These are phyloP conservation scores for Trifolium repens DNA, from an alignment of 306 rosid species.

Conservation along the genomic window DNA sequence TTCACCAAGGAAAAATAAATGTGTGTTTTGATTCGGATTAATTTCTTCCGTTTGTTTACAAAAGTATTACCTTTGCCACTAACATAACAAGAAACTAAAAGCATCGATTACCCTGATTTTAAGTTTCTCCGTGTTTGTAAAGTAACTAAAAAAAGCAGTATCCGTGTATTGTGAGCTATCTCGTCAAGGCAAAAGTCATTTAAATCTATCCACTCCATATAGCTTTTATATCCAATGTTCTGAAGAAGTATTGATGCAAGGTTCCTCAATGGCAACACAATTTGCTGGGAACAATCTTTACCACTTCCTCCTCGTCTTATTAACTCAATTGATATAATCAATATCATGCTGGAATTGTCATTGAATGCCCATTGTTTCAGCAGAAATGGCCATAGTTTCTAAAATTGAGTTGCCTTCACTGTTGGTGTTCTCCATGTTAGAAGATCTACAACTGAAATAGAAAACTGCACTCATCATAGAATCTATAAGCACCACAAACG, in stretches of 20 bases:
- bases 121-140: constrained; percentile 31
- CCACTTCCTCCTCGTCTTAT: constrained; percentile 45
- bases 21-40: constrained; percentile 32
- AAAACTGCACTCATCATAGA: constrained; percentile 91
- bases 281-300: constrained; percentile 39
- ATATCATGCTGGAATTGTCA: constrained; percentile 49
- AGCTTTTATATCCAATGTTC: constrained; percentile 29
- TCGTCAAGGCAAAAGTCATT: constrained; percentile 40
- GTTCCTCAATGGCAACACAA: constrained; percentile 38
- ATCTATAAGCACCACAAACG: constrained; percentile 85
- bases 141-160: constrained; percentile 38
- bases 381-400: constrained; percentile 61
- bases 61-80: constrained; percentile 39
- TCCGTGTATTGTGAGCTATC: constrained; percentile 44
- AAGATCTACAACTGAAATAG: constrained; percentile 77
- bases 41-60: constrained; percentile 35
- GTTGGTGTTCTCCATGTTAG: constrained; percentile 45
- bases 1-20: constrained; percentile 27
- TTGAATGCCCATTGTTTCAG: constrained; percentile 57
- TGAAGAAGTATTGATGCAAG: constrained; percentile 34
- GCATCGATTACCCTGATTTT: constrained; percentile 39
- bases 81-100: constrained; percentile 34
- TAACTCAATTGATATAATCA: constrained; percentile 35
- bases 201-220: constrained; percentile 17
- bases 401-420: constrained; percentile 55